phyloP scores from a whole-genome alignment of 352 stramenopile genomes.

The Globisporangium viniferum region DNA sequence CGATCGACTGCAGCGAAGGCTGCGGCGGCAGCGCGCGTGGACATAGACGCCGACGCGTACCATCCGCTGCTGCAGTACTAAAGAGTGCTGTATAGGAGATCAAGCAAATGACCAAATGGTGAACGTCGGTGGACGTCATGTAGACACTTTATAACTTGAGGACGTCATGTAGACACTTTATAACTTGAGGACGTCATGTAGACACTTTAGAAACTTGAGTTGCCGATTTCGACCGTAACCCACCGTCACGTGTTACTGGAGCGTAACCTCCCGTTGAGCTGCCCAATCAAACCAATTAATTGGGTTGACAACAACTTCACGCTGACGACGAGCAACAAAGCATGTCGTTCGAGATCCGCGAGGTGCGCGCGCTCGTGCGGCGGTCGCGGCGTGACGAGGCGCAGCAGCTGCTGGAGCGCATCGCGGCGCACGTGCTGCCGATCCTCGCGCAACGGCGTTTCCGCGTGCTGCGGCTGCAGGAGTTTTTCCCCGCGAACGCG shows the following conservation, averaged over 20 bases:
- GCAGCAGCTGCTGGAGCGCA: conserved; percentile 43
- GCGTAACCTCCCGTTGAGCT: background rate
- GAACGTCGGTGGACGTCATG: too few species aligned
- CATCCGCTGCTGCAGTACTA: conserved; percentile 48
- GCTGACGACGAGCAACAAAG: background rate
- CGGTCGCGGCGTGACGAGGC: conserved; percentile 28
- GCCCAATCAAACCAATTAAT: background rate
- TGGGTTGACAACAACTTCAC: background rate
- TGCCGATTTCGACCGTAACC: background rate
- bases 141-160: too few species aligned
- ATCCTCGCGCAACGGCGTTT: conserved; percentile 54
- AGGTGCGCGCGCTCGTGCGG: conserved; percentile 42
- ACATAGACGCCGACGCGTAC: conserved; percentile 43
- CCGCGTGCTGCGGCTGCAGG: conserved; percentile 46
- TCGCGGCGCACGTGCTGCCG: conserved; percentile 50
- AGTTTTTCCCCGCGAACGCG: conserved; percentile 67
- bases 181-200: too few species aligned
- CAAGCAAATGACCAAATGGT: background rate
- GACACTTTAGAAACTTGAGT: background rate
- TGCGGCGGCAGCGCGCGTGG: conserved; percentile 7
- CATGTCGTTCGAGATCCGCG: conserved; percentile 25
- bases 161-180: too few species aligned
- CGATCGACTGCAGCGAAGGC: conserved; percentile 12
- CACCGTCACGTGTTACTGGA: too few species aligned
- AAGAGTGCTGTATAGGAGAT: background rate